Base-by-base conservation (phyloP, 208 protist genomes). In the Zelonia costaricensis region DNA sequence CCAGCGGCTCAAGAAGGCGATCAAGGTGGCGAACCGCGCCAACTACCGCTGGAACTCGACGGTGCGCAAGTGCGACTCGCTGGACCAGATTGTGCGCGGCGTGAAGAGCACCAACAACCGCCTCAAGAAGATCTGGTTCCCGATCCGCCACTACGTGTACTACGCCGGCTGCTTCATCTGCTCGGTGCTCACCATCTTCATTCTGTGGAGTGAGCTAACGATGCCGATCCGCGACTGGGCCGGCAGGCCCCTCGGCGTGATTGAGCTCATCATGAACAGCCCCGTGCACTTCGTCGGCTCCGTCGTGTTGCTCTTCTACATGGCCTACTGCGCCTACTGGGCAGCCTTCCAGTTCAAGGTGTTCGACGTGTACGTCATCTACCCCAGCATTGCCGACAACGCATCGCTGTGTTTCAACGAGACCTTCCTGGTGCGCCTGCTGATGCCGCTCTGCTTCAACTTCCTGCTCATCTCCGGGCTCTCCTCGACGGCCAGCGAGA, bases 391-490 rank as follows among this genome's bases (percentile, higher is more conserved):
- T 48, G 85, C 88, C 43, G 86, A 95, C 53, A 92, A 92, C 58
- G 81, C 89, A 39, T 93, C 87, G 20, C 59, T 97, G 25, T 96
- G 90, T 73, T 97, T 97, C 74, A 90, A 88, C 64, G 77, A 86
- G 45, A 88, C 75, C 4, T 97, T 97, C 69, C 67, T 97, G 22
- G 67, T 89, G 35, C 88, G 92, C 56, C 74, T 97, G 52, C 78
- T 97, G 53, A 95, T 97, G 85, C 92, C 92, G 27, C 67, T 97
- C 55, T 95, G 89, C 77, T 96, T 91, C 62, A 95, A 94, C 69
- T 97, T 94, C 57, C 65, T 97, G 35, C 61, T 93, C 31, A 93
- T 97, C 38, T 71, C 86, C 4, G 83, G 79, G 13, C 69, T 95
- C n/a, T 68, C 69, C 3, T 76, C 66, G 25, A 62, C 75, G 3